Evolutionary conservation across 2,329 filamentous ascomycete genomes (phyloP).

Genomic region (Orbilia brochopaga): DNA sequence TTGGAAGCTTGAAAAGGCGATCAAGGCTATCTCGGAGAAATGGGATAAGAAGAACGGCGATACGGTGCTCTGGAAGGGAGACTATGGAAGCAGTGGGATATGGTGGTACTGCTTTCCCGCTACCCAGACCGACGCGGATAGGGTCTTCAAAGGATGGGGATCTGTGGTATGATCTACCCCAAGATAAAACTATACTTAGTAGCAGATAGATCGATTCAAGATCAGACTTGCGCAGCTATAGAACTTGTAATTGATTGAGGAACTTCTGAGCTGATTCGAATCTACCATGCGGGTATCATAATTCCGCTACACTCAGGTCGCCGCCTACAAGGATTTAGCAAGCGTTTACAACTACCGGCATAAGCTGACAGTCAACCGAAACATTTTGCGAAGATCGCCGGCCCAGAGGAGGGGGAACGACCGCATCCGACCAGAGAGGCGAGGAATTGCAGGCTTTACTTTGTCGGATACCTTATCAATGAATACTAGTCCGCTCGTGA

Average conservation of each 20-base stretch:
- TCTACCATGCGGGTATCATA: no score
- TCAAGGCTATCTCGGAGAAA: neutral
- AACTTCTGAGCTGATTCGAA: no score
- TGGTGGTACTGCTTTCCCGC: constrained; percentile 3
- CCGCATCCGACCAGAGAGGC: neutral
- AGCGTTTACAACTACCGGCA: neutral
- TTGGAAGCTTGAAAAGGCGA: neutral
- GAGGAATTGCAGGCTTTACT: no score
- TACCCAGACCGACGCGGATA: neutral
- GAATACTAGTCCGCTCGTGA: no score
- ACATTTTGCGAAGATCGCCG: no score
- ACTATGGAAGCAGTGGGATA: neutral
- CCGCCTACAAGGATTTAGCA: neutral
- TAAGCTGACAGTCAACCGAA: no score
- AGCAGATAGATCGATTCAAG: no score
- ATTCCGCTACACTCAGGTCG: no score
- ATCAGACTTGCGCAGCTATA: no score
- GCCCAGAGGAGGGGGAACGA: neutral
- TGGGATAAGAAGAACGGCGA: neutral
- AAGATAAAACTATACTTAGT: no score
- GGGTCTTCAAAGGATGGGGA: neutral
- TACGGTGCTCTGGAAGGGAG: neutral
- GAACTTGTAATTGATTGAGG: no score
- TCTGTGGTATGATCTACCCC: neutral
- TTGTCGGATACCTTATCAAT: no score